Conservation (phyloP, 2,329 filamentous ascomycete genomes). For the Pleomassaria siparia region DNA sequence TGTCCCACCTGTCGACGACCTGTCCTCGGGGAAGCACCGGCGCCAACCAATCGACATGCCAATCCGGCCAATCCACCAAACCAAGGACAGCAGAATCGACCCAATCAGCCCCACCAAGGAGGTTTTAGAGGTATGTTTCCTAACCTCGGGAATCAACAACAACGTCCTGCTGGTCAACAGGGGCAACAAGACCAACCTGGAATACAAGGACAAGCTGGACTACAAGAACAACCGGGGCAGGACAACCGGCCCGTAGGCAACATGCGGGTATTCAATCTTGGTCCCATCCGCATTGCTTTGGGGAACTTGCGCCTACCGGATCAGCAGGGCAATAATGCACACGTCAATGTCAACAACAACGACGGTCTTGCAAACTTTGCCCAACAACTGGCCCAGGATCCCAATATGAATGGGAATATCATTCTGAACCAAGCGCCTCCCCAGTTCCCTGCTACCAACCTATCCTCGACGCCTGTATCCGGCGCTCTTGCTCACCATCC, state of each 20-base stretch:
- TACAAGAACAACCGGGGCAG: conserved; percentile 15
- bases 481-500: conserved; percentile 30
- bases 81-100: conserved; percentile 18
- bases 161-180: conserved; percentile 9
- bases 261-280: conserved; percentile 41
- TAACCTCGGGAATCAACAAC: conserved; percentile 14
- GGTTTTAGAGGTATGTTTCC: conserved; percentile 18
- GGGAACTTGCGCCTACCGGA: conserved; percentile 37
- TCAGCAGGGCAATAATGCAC: conserved; percentile 20
- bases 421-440: conserved; percentile 9
- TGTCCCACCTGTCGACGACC: conserved; percentile 91
- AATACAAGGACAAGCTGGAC: conserved; percentile 23
- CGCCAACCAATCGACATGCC: conserved; percentile 23
- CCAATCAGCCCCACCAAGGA: conserved; percentile 15
- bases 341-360: conserved; percentile 18
- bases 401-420: conserved; percentile 15
- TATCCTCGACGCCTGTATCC: conserved; percentile 17
- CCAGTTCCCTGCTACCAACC: conserved; percentile 10
- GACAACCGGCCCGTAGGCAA: conserved; percentile 30
- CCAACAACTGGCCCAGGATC: conserved; percentile 22
- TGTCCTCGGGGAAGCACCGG: conserved; percentile 57
- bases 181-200: conserved; percentile 8
- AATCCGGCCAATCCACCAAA: conserved; percentile 4
- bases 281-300: conserved; percentile 37
- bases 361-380: conserved; percentile 21